Base-by-base conservation (phyloP, 1,284 basidiomycete genomes). In the Erythrobasidium hasegawianum region DNA sequence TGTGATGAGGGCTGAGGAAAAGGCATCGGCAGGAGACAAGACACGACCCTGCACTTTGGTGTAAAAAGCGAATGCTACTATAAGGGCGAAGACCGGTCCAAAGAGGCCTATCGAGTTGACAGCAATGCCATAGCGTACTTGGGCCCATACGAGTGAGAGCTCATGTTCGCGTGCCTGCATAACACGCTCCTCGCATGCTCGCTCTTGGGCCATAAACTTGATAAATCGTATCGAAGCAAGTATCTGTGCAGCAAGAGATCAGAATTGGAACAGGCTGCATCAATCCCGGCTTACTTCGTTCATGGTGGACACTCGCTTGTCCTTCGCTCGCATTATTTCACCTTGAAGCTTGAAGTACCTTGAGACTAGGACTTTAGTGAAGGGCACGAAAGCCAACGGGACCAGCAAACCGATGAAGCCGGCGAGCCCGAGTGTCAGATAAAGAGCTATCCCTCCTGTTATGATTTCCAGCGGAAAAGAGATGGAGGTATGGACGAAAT, bases 191-290 rank as follows among this genome's bases (percentile, higher is more conserved):
- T 94, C 90, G 20, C 39, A 61, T 2, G 59, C 26, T 20, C 14
- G 14, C 49, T 61, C 59, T 16, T 53, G 39, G 9, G 70, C 70
- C 68, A 71, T 71, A 47, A 70, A 71, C 81, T 96, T 95, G 72
- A 95, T 83, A 89, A 95, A 94, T n/a, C 90, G 83, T 69, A 95
- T 91, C 2, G 85, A 89, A 57, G 88, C 88, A 8, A 96, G 80
- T 58, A 33, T 33, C 33, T 33, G 33, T 5, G 33, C 33, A 33
- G 33, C 11, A 11, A 33, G 4, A 33, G 33, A 5, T 33, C 5
- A 33, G 33, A 33, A 33, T 33, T 11, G 11, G 33, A 33, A 11
- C 33, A 5, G 5, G 33, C 33, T 11, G 33, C 4, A 33, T n/a
- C n/a, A n/a, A n/a, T n/a, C 5, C 33, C 33, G 11, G 11, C 33